A percentile compares a stretch with the other conserved stretches of the same genome.
Conservation (phyloP, 2,329 filamentous ascomycete species). For the Rutstroemia sp. region DNA sequence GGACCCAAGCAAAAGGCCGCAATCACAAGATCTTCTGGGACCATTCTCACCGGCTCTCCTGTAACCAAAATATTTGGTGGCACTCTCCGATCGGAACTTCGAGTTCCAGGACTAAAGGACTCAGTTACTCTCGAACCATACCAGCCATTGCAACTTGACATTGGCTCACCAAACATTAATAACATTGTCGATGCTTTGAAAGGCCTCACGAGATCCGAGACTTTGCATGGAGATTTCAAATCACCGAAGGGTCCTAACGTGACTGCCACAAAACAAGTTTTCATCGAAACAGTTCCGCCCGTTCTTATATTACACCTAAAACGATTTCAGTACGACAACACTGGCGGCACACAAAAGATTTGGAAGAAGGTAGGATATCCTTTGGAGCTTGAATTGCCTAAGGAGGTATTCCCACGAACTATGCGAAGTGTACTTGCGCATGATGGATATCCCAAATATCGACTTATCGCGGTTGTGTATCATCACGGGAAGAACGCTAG, state of each 20-base stretch:
- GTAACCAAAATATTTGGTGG: slow-evolving; percentile 94
- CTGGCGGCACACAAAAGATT: slow-evolving; percentile 87
- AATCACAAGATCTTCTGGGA: slow-evolving; percentile 78
- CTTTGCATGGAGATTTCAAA: slow-evolving; percentile 76
- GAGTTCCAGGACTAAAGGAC: slow-evolving; percentile 77
- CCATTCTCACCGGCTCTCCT: slow-evolving; percentile 67
- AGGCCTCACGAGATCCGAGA: slow-evolving; percentile 75
- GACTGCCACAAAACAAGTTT: slow-evolving; percentile 84
- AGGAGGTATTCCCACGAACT: slow-evolving; percentile 75
- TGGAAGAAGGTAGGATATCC: slow-evolving; percentile 98
- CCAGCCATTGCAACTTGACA: slow-evolving; percentile 90
- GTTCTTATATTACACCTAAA: slow-evolving; percentile 94
- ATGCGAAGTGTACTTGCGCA: slow-evolving; percentile 58
- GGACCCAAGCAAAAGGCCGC: slow-evolving; percentile 84
- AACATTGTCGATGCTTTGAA: slow-evolving; percentile 91
- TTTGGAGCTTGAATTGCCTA: slow-evolving; percentile 86
- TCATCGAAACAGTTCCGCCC: slow-evolving; percentile 85
- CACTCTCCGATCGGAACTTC: slow-evolving; percentile 80
- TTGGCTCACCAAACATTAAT: slow-evolving; percentile 76
- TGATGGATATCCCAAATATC: slow-evolving; percentile 72
- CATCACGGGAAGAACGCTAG: slow-evolving; percentile 97
- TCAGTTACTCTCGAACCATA: slow-evolving; percentile 92
- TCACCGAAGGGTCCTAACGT: slow-evolving; percentile 70
- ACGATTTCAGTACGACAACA: slow-evolving; percentile 90
- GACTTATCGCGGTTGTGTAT: slow-evolving; percentile 84